Evolutionary conservation across 371 early-diverging fungal species (phyloP).

Genomic region (Coemansia sp.): DNA sequence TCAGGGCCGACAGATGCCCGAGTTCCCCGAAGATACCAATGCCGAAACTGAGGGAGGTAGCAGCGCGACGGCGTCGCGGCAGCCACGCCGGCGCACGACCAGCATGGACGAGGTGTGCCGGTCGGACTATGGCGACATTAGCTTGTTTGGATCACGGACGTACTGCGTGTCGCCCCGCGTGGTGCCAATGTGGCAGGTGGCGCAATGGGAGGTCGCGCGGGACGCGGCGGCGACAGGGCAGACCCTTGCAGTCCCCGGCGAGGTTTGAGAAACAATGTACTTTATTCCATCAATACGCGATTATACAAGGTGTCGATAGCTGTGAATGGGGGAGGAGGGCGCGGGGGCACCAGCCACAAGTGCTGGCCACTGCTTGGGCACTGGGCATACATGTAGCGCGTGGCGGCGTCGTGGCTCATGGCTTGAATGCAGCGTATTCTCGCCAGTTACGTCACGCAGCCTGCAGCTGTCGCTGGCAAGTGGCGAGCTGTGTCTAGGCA

Average conservation of each 20-base stretch:
- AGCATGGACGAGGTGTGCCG: conserved; percentile 38
- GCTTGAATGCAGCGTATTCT: conserved; percentile 2
- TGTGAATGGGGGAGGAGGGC: neutral
- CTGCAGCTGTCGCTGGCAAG: neutral
- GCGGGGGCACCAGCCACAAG: conserved; percentile 1
- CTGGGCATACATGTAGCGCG: neutral
- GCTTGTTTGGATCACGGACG: conserved; percentile 22
- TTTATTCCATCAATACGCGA: conserved; percentile 2
- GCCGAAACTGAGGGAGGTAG: neutral
- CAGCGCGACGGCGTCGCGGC: neutral
- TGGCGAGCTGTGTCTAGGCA: neutral
- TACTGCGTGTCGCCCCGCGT: conserved; percentile 40
- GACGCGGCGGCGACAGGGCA: neutral
- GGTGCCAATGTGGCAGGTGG: conserved; percentile 42
- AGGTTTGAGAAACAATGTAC: neutral
- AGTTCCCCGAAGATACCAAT: conserved; percentile 25
- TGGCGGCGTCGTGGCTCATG: conserved; percentile 4
- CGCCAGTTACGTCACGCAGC: conserved; percentile 2
- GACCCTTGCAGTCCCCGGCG: conserved; percentile 1
- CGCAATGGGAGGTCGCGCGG: conserved; percentile 25
- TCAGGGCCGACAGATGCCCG: conserved; percentile 13
- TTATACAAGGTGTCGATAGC: neutral
- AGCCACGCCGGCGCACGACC: conserved; percentile 10
- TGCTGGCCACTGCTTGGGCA: conserved; percentile 2
- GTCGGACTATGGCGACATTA: conserved; percentile 39